Percentiles rank a stretch among this genome's conserved stretches.
Evolutionary conservation across 768 basidiomycete genomes (phyloP).

Genomic region (Hericium rajendrae): DNA sequence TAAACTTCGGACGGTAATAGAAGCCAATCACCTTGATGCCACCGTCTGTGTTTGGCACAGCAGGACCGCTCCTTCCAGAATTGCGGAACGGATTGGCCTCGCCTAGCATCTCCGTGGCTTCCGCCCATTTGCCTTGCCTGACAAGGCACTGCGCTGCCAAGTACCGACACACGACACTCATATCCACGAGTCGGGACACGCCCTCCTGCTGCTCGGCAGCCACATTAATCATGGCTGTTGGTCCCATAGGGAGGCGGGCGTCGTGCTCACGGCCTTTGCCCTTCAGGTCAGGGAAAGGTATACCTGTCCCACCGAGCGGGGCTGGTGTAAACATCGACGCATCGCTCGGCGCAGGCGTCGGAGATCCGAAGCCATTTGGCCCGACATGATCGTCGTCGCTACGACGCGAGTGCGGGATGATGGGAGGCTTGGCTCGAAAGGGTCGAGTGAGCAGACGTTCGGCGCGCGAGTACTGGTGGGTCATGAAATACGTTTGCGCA

Average conservation of each 20-base stretch:
- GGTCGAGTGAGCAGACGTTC: constrained; percentile 86
- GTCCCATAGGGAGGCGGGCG: constrained; percentile 59
- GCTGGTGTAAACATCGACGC: background rate
- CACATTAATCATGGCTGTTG: constrained; percentile 61
- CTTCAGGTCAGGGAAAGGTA: constrained; percentile 28
- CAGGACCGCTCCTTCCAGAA: constrained; percentile 60
- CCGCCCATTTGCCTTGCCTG: constrained; percentile 83
- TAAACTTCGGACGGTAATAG: background rate
- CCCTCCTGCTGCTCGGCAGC: constrained; percentile 53
- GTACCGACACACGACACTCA: constrained; percentile 93
- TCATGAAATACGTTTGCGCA: constrained; percentile 95
- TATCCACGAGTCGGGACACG: constrained; percentile 77
- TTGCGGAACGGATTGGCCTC: constrained; percentile 84
- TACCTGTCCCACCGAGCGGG: background rate
- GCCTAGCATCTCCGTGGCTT: constrained; percentile 88
- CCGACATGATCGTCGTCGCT: constrained; percentile 7
- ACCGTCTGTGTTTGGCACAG: constrained; percentile 77
- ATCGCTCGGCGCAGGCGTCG: background rate
- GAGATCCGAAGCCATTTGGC: constrained; percentile 33
- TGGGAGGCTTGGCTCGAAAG: constrained; percentile 48
- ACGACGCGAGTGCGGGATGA: constrained; percentile 22
- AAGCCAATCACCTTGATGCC: constrained; percentile 73
- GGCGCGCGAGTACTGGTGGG: constrained; percentile 89
- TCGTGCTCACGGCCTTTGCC: constrained; percentile 40
- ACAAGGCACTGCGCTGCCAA: constrained; percentile 94